These are phyloP conservation scores for Aspergillus haitiensis DNA, from an alignment of 495 filamentous ascomycete genomes.

Conservation along the genomic window DNA sequence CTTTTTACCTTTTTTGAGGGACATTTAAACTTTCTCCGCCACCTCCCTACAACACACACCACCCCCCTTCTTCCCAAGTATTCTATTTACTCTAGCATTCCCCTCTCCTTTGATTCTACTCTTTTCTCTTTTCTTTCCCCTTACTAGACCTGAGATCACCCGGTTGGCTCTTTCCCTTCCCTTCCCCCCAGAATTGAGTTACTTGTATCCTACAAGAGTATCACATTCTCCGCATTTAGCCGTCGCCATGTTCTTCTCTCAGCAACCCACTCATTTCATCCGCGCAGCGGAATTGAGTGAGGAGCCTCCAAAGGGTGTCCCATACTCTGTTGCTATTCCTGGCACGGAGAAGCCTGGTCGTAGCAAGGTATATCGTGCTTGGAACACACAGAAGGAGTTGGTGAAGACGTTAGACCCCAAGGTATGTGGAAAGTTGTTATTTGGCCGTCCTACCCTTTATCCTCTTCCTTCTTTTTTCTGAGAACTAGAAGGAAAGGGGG, in stretches of 20 bases:
- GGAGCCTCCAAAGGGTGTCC: constrained; percentile 46
- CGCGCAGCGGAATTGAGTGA: constrained; percentile 44
- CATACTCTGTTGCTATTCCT: constrained; percentile 64
- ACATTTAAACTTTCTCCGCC: not conserved
- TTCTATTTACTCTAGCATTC: not conserved
- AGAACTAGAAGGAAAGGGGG: too few relatives aligned
- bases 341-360: constrained; percentile 72
- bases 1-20: too few relatives aligned
- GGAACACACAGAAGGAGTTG: constrained; percentile 68
- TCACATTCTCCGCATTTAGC: constrained; percentile 4
- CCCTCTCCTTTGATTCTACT: constrained; percentile 3
- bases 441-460: not conserved
- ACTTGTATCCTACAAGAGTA: constrained; percentile 8
- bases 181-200: not conserved
- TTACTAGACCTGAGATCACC: constrained; percentile 1
- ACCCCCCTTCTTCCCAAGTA: not conserved
- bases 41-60: too few relatives aligned
- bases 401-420: constrained; percentile 73
- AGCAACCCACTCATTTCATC: constrained; percentile 39
- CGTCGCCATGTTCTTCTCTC: constrained; percentile 43
- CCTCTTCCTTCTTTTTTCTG: not conserved
- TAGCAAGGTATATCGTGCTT: constrained; percentile 78
- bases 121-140: not conserved
- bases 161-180: not conserved
- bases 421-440: constrained; percentile 39